Percentiles rank a stretch among this genome's conserved stretches.
phyloP scores from a whole-genome alignment of 371 early-diverging fungal species.

The Apophysomyces trapeziformis region DNA sequence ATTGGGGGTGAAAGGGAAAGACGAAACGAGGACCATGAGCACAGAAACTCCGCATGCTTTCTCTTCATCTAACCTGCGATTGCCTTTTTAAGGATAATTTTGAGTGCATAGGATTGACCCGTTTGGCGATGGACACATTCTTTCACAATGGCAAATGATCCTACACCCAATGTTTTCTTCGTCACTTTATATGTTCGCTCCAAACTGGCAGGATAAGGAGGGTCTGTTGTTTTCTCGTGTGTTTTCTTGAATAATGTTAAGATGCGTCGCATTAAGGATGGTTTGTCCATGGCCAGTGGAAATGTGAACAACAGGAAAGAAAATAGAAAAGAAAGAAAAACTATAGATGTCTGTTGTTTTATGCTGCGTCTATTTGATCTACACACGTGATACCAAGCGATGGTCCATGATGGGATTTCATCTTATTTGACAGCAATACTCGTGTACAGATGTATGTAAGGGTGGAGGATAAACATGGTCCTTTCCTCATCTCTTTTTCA shows the following conservation, averaged over 20 bases:
- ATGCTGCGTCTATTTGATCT: background rate
- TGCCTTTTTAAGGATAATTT: slow-evolving; percentile 77
- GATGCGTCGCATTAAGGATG: slow-evolving; percentile 38
- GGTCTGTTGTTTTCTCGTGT: slow-evolving; percentile 32
- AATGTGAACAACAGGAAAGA: background rate
- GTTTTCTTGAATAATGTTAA: slow-evolving; percentile 48
- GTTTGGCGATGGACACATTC: slow-evolving; percentile 56
- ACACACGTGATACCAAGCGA: too few relatives aligned
- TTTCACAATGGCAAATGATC: slow-evolving; percentile 85
- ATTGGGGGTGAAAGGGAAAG: too few relatives aligned
- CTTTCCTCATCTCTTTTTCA: too few relatives aligned
- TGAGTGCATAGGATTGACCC: slow-evolving; percentile 73
- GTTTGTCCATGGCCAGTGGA: slow-evolving; percentile 19
- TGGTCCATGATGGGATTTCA: too few relatives aligned
- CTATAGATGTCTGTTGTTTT: background rate
- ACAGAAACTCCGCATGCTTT: background rate
- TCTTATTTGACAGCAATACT: too few relatives aligned
- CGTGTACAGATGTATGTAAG: too few relatives aligned
- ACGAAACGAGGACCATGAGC: too few relatives aligned
- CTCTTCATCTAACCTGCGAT: slow-evolving; percentile 38
- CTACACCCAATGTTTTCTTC: slow-evolving; percentile 59
- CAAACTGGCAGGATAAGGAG: slow-evolving; percentile 43
- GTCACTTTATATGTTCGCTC: slow-evolving; percentile 46
- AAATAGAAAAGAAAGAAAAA: background rate
- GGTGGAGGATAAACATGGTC: too few relatives aligned